Percentiles rank a stretch among this genome's conserved stretches.
Conservation (phyloP, 1,284 basidiomycete genomes). For the Apiotrichum mycotoxinovorans region DNA sequence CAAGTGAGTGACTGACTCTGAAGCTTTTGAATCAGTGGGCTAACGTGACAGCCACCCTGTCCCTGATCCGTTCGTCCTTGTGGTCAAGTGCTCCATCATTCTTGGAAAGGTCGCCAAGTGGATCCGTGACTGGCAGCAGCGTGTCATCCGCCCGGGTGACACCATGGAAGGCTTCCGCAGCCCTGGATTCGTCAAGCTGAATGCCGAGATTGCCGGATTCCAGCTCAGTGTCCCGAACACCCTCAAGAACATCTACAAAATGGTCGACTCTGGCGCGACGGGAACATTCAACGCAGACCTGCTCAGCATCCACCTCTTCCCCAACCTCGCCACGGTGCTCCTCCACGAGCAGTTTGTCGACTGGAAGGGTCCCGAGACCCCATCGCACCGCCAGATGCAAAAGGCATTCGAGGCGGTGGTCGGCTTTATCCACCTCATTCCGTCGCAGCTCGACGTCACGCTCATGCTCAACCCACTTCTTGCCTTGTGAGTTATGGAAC, state of each 20-base stretch:
- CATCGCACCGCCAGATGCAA: constrained; percentile 20
- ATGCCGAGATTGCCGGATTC: constrained; percentile 34
- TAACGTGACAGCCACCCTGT: constrained; percentile 33
- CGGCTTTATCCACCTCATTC: constrained; percentile 39
- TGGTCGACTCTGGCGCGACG: constrained; percentile 19
- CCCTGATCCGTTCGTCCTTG: constrained; percentile 35
- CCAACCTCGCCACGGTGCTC: constrained; percentile 31
- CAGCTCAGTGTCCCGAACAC: constrained; percentile 27
- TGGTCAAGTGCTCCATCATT: constrained; percentile 29
- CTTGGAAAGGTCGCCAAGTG: constrained; percentile 27
- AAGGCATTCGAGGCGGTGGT: constrained; percentile 33
- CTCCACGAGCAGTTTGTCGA: constrained; percentile 40
- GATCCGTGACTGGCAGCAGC: constrained; percentile 39
- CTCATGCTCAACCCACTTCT: constrained; percentile 31
- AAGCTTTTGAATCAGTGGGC: constrained; percentile 1
- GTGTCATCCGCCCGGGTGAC: constrained; percentile 30
- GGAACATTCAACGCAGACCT: constrained; percentile 29
- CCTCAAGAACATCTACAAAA: constrained; percentile 33
- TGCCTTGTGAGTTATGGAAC: constrained; percentile 28
- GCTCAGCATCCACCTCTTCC: constrained; percentile 37
- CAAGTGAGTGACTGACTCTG: constrained; percentile 4
- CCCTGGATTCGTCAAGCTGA: constrained; percentile 24
- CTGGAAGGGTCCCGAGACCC: constrained; percentile 19
- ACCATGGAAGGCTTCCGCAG: constrained; percentile 20
- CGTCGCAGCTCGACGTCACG: constrained; percentile 40